Percentiles rank a stretch among this genome's conserved stretches.
phyloP scores from a whole-genome alignment of 2,329 filamentous ascomycete genomes.

The Aspergillus sp. region DNA sequence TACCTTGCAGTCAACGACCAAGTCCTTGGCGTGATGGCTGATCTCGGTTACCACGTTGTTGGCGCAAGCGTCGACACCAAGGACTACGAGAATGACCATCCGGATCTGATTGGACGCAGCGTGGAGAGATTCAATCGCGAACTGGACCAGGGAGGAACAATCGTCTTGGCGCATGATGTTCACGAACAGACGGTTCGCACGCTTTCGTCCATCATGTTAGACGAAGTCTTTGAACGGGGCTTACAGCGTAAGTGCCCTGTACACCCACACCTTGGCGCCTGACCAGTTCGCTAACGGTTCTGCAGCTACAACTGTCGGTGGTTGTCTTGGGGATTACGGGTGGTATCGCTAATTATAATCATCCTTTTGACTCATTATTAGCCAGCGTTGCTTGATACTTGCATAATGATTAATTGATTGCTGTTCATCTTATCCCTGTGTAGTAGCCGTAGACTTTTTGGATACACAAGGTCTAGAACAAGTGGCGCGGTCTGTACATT shows the following conservation, averaged over 20 bases:
- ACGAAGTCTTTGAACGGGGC: conserved; percentile 46
- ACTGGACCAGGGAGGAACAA: conserved; percentile 37
- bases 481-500: neutral
- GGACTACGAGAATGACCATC: conserved; percentile 45
- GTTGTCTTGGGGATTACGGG: conserved; percentile 60
- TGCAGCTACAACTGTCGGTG: conserved; percentile 58
- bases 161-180: conserved; percentile 44
- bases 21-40: conserved; percentile 42
- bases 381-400: neutral
- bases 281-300: neutral
- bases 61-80: conserved; percentile 48
- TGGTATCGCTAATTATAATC: conserved; percentile 53
- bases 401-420: neutral
- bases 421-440: neutral
- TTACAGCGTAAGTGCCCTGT: conserved; percentile 35
- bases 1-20: conserved; percentile 43
- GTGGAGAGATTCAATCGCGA: conserved; percentile 38
- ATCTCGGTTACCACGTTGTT: conserved; percentile 53
- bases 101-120: conserved; percentile 33
- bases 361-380: conserved; percentile 5
- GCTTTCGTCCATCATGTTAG: conserved; percentile 40
- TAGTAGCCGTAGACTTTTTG: neutral
- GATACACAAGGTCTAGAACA: neutral
- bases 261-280: neutral
- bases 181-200: conserved; percentile 41